Percentiles rank a stretch among this genome's conserved stretches.
Evolutionary conservation across 176 grass and related monocot genomes (phyloP).

Genomic region (Oropetium thomaeum): DNA sequence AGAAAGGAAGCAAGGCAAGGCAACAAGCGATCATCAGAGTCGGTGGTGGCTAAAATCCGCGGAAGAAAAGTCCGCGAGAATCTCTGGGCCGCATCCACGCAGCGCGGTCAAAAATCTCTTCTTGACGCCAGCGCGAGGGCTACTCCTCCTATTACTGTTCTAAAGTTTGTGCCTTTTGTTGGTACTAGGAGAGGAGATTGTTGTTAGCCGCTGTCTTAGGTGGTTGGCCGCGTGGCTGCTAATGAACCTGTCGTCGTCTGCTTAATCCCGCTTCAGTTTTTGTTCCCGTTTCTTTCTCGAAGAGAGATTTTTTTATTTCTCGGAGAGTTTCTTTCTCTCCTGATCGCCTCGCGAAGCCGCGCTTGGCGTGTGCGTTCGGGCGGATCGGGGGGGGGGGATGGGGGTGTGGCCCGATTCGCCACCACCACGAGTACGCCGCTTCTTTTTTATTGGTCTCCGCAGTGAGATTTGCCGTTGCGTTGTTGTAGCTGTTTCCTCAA

Average conservation of each 20-base stretch:
- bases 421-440: conserved; percentile 30
- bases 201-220: not conserved
- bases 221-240: conserved; percentile 11
- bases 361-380: conserved; percentile 23
- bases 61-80: conserved; percentile 23
- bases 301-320: not conserved
- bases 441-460: conserved; percentile 53
- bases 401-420: conserved; percentile 44
- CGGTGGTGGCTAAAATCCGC: conserved; percentile 25
- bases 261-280: conserved; percentile 26
- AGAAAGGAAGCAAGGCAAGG: not conserved
- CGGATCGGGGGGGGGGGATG: conserved; percentile 54
- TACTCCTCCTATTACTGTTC: conserved; percentile 32
- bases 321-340: not conserved
- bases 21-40: not conserved
- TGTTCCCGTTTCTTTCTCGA: conserved; percentile 22
- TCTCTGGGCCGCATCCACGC: not conserved
- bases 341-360: conserved; percentile 15
- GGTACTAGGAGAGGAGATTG: conserved; percentile 12
- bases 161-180: conserved; percentile 26
- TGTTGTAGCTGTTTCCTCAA: conserved; percentile 47
- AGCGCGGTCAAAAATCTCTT: conserved; percentile 53
- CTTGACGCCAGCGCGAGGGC: conserved; percentile 27
- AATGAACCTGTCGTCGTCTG: conserved; percentile 9
- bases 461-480: conserved; percentile 53